Percentiles rank a stretch among this genome's conserved stretches.
These are phyloP conservation scores for Hericium alpestre DNA, from an alignment of 768 basidiomycete genomes.

Conservation along the genomic window DNA sequence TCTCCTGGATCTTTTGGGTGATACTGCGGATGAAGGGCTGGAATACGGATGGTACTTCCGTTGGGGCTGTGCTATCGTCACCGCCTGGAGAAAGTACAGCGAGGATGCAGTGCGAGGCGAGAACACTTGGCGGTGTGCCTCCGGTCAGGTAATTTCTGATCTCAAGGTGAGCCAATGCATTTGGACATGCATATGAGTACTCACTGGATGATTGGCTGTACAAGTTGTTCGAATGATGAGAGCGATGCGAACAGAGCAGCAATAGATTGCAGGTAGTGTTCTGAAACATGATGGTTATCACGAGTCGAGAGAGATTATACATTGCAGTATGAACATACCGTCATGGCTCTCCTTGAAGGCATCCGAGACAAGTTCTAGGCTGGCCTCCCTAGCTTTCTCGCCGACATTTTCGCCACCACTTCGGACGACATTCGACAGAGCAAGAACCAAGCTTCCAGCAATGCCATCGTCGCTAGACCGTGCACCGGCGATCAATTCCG, in stretches of 20 bases:
- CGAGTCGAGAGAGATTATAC: background rate
- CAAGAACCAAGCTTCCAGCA: conserved; percentile 63
- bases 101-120: conserved; percentile 52
- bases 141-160: conserved; percentile 49
- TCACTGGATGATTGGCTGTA: conserved; percentile 60
- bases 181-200: conserved; percentile 18
- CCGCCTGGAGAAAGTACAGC: conserved; percentile 42
- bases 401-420: conserved; percentile 69
- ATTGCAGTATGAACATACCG: conserved; percentile 29
- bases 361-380: conserved; percentile 67
- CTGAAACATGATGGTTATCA: conserved; percentile 25
- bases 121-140: conserved; percentile 56
- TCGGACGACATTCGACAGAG: conserved; percentile 64
- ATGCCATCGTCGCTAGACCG: conserved; percentile 56
- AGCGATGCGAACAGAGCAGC: conserved; percentile 55
- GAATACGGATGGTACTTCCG: conserved; percentile 43
- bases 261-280: conserved; percentile 57
- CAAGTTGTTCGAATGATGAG: conserved; percentile 47
- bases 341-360: conserved; percentile 66
- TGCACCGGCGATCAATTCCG: conserved; percentile 64
- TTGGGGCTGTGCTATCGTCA: conserved; percentile 24
- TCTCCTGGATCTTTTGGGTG: conserved; percentile 64
- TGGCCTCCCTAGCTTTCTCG: conserved; percentile 59
- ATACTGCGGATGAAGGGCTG: conserved; percentile 51
- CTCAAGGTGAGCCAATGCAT: background rate